A percentile compares a stretch with the other conserved stretches of the same genome.
These are phyloP conservation scores for Tagetes erecta DNA, from an alignment of 129 eudicot species.

Conservation along the genomic window DNA sequence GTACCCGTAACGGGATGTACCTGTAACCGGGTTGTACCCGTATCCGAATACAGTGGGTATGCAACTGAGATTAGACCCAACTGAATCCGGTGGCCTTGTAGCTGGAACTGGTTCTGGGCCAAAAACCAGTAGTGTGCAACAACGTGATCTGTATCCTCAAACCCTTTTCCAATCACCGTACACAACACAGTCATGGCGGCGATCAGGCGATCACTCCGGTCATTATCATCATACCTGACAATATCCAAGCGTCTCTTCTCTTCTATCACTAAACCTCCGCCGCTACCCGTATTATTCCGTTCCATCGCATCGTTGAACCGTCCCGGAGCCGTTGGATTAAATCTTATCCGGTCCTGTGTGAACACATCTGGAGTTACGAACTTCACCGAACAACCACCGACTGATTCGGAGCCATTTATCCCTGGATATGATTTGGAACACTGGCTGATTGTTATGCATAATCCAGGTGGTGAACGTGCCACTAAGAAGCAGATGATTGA, in stretches of 20 bases:
- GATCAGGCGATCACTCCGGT: constrained; percentile 47
- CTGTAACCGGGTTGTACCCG: too few species aligned
- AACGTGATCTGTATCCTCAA: background rate
- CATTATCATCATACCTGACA: constrained; percentile 28
- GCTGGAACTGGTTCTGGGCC: too few species aligned
- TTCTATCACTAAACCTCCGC: constrained; percentile 41
- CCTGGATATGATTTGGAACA: constrained; percentile 98
- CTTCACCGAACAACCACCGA: constrained; percentile 88
- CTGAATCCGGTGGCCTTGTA: too few species aligned
- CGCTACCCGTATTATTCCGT: constrained; percentile 51
- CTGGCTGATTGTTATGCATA: constrained; percentile 94
- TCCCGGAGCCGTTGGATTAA: constrained; percentile 45
- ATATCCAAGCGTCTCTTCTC: constrained; percentile 46
- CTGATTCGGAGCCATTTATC: constrained; percentile 95
- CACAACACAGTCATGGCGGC: constrained; percentile 44
- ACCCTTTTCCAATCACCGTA: constrained; percentile 34
- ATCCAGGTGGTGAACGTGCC: constrained; percentile 94
- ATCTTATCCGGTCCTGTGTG: constrained; percentile 59
- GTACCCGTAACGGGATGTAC: too few species aligned
- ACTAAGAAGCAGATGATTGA: constrained; percentile 90
- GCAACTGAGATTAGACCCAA: too few species aligned
- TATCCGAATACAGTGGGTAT: too few species aligned
- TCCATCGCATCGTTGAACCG: constrained; percentile 1
- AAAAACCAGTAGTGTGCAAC: too few species aligned
- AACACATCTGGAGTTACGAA: constrained; percentile 70